A percentile compares a stretch with the other conserved stretches of the same genome.
Conservation (phyloP, 2,329 filamentous ascomycete species). For the Helotiales sp. region DNA sequence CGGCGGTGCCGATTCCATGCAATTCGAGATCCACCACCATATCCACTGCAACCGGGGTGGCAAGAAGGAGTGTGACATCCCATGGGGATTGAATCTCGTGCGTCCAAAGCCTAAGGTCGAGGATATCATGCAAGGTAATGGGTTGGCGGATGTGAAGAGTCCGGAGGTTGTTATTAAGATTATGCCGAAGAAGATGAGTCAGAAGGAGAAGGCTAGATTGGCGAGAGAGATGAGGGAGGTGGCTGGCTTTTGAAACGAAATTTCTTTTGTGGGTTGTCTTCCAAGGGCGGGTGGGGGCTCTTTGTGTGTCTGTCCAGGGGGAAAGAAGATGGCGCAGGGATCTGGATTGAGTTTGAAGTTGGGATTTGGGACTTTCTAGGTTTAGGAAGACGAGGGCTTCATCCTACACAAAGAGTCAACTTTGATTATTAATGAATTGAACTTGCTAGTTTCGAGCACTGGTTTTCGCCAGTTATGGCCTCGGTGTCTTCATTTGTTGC, state of each 20-base stretch:
- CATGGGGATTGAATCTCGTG: background rate
- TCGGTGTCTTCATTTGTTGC: too few species aligned
- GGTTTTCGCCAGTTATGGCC: too few species aligned
- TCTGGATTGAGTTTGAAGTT: too few species aligned
- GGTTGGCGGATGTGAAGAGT: background rate
- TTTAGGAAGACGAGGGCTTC: too few species aligned
- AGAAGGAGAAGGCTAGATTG: background rate
- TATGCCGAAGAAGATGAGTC: background rate
- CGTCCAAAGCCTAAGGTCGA: background rate
- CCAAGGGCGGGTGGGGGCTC: too few species aligned
- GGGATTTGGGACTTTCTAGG: too few species aligned
- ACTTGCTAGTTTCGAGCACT: too few species aligned
- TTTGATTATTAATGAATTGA: too few species aligned
- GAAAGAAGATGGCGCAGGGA: too few species aligned
- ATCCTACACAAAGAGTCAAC: too few species aligned
- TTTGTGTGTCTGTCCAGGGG: too few species aligned
- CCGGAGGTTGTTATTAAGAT: background rate
- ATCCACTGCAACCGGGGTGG: conserved; percentile 16
- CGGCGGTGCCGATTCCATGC: background rate
- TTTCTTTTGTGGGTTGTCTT: too few species aligned
- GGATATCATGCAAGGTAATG: background rate
- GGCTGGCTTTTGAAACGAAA: background rate
- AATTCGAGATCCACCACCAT: conserved; percentile 13
- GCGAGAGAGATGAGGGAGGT: background rate
- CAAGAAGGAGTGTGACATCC: conserved; percentile 12